Base-by-base conservation (phyloP, 768 basidiomycete species). In the Suillus hirtellus region DNA sequence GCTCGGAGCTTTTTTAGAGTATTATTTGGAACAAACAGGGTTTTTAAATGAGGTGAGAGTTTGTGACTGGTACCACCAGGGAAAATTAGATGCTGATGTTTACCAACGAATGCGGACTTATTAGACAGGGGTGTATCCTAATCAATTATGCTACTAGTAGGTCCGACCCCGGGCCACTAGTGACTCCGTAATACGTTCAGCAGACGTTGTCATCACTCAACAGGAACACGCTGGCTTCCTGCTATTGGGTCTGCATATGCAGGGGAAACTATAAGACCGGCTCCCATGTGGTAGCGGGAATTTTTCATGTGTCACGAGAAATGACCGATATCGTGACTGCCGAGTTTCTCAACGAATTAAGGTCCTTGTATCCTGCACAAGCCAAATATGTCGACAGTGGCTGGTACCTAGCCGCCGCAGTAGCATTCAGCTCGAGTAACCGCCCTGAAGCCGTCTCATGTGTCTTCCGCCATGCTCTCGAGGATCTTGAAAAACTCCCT, bases 361-460 rank as follows among this genome's bases (percentile, higher is more conserved):
- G 82, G 65, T 71, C 76, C 1, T 62, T 82, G 1, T 86, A 82
- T 69, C 85, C 86, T 31, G 60, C 68, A 24, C 58, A 64, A 34
- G 40, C 59, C 8, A 60, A 34, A 27, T 69, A 68, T 63, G 62
- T 78, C 19, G 58, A 69, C 4, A 85, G 81, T 60, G 82, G 86
- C 5, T 89, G 88, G 88, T 85, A 82, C 63, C 77, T 88, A 54
- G 75, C 88, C 38, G 80, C 85, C 2, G 81, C 82, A 9, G 82
- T 86, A 37, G 78, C 82, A 2, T 87, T 86, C 69, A 81, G 80
- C 64, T 83, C 86, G 8, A 81, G 82, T 68, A 90, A 89, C 67
- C 74, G 74, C 37, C 81, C 87, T 3, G 86, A 89, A 37, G 86
- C 77, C 1, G 83, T 88, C 43, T 82, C 86, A 7, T 68, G 72